Conservation (phyloP, 345 rosid species). For the Populus ilicifolia region DNA sequence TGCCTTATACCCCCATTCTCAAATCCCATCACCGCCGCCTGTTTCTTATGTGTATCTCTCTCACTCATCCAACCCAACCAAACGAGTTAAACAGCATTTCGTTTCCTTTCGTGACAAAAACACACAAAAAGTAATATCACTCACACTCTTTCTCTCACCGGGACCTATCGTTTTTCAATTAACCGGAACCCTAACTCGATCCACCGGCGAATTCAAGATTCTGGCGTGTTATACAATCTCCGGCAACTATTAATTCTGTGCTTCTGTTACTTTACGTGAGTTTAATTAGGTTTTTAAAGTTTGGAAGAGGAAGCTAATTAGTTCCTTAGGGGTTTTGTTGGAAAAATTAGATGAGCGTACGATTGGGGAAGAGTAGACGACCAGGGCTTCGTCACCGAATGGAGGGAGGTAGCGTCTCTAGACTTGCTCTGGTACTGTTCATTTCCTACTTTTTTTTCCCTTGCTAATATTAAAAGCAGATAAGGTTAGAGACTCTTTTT, state of each 20-base stretch:
- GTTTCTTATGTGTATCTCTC: neutral
- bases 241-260: slow-evolving; percentile 2
- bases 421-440: slow-evolving; percentile 83
- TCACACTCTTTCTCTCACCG: neutral
- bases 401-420: slow-evolving; percentile 99
- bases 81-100: neutral
- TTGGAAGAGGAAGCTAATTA: slow-evolving; percentile 3
- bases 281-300: slow-evolving; percentile 3
- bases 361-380: slow-evolving; percentile 56
- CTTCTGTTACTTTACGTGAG: slow-evolving; percentile 1
- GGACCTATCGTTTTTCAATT: slow-evolving; percentile 17
- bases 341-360: slow-evolving; percentile 56
- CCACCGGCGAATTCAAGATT: slow-evolving; percentile 38
- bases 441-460: slow-evolving; percentile 41
- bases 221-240: slow-evolving; percentile 45
- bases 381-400: slow-evolving; percentile 70
- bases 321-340: slow-evolving; percentile 15
- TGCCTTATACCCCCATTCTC: slow-evolving; percentile 23
- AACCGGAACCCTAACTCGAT: slow-evolving; percentile 76
- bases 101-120: neutral
- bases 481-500: slow-evolving; percentile 17
- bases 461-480: slow-evolving; percentile 12
- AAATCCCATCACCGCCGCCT: slow-evolving; percentile 28
- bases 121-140: neutral
- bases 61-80: neutral